These are phyloP conservation scores for Pseudevernia furfuracea DNA, from an alignment of 495 filamentous ascomycete species.

Conservation along the genomic window DNA sequence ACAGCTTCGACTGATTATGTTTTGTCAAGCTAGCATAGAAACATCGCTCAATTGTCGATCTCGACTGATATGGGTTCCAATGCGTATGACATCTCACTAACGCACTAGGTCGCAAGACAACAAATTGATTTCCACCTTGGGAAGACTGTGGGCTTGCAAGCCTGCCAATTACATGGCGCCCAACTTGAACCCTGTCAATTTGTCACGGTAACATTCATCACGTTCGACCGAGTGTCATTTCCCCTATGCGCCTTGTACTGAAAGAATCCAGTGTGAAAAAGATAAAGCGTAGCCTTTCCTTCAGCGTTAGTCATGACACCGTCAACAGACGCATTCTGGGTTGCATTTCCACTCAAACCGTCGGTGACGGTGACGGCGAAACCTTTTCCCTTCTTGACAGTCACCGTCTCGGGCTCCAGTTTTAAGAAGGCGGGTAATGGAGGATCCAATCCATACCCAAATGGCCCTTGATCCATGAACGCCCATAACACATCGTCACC, in stretches of 20 bases:
- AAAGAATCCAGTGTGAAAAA: neutral
- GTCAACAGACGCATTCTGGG: slow-evolving; percentile 10
- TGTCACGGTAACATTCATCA: slow-evolving; percentile 15
- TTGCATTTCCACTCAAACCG: slow-evolving; percentile 6
- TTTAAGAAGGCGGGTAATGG: slow-evolving; percentile 3
- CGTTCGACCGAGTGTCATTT: neutral
- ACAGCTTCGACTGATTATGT: too few species aligned
- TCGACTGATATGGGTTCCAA: too few species aligned
- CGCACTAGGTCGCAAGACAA: too few species aligned
- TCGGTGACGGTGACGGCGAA: slow-evolving; percentile 6
- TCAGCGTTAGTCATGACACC: slow-evolving; percentile 9
- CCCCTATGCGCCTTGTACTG: slow-evolving; percentile 14
- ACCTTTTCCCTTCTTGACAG: slow-evolving; percentile 9
- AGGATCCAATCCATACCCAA: too few species aligned
- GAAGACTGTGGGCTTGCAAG: too few species aligned
- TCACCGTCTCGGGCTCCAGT: slow-evolving; percentile 1
- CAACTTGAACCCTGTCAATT: neutral
- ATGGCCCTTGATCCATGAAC: neutral
- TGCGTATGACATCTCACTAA: too few species aligned
- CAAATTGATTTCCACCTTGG: too few species aligned
- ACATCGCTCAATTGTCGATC: too few species aligned
- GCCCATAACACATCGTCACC: slow-evolving; percentile 20
- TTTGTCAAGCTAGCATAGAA: too few species aligned
- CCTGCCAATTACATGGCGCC: too few species aligned
- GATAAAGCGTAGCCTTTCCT: slow-evolving; percentile 12